Conservation (phyloP, 2,329 filamentous ascomycete genomes). For the Colletotrichum sp. region DNA sequence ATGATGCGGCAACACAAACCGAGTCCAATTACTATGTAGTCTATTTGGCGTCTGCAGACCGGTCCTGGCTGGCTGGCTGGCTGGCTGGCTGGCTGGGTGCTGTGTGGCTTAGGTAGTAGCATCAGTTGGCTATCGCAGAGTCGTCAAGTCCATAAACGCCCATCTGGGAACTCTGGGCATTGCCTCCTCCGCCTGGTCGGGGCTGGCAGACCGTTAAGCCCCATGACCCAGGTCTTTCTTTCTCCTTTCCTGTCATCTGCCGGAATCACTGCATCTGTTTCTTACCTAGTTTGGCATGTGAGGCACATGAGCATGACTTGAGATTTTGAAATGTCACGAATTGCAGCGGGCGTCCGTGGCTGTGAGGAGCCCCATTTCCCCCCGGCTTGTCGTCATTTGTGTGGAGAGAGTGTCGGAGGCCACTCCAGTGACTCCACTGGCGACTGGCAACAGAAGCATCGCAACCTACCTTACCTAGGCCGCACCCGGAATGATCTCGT, state of each 20-base stretch:
- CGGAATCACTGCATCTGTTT: not conserved
- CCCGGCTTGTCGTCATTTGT: constrained; percentile 10
- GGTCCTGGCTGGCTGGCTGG: not conserved
- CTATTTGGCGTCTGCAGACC: not conserved
- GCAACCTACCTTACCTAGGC: not conserved
- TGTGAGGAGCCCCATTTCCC: not conserved
- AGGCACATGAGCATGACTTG: not conserved
- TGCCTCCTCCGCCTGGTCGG: not conserved
- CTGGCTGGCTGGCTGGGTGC: not conserved
- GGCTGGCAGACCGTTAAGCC: not conserved
- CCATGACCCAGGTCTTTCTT: not conserved
- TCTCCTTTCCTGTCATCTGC: not conserved
- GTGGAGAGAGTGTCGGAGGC: not conserved
- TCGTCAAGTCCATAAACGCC: not conserved
- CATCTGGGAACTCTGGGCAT: not conserved
- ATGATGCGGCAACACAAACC: not conserved
- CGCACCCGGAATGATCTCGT: not conserved
- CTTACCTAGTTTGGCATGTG: not conserved
- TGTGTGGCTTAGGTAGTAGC: not conserved
- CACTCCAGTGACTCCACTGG: not conserved
- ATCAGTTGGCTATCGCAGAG: not conserved
- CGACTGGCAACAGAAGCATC: not conserved
- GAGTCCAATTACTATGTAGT: not conserved
- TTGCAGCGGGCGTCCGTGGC: not conserved
- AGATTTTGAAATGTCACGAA: not conserved